Conservation (phyloP, 352 stramenopile species). For the Pythium guiyangense region DNA sequence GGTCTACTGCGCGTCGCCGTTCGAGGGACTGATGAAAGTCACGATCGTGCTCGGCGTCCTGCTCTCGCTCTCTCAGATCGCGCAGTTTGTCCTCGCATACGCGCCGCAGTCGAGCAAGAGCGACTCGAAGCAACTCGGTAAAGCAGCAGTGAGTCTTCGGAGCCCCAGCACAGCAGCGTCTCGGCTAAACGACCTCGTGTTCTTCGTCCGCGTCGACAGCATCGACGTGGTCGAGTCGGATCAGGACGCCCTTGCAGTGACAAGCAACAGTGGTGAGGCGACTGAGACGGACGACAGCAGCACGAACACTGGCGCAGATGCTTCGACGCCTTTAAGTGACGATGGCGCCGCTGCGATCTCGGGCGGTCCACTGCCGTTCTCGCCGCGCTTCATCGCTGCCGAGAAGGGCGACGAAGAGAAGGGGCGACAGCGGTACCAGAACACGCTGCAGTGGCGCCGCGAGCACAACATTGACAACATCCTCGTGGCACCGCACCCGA, state of each 20-base stretch:
- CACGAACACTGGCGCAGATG: too few relatives aligned
- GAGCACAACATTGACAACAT: slow-evolving; percentile 88
- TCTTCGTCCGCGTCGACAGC: slow-evolving; percentile 48
- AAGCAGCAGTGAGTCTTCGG: slow-evolving; percentile 1
- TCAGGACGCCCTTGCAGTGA: slow-evolving; percentile 29
- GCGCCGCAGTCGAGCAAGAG: slow-evolving; percentile 22
- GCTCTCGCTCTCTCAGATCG: slow-evolving; percentile 72
- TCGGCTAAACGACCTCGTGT: slow-evolving; percentile 26
- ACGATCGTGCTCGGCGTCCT: slow-evolving; percentile 79
- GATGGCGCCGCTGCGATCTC: slow-evolving; percentile 27
- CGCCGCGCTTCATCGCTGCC: slow-evolving; percentile 69
- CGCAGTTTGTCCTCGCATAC: slow-evolving; percentile 50
- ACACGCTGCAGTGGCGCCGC: slow-evolving; percentile 80
- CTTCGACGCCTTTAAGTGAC: background rate
- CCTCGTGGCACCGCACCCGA: slow-evolving; percentile 69
- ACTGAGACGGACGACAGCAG: too few relatives aligned
- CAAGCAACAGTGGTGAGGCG: slow-evolving; percentile 4
- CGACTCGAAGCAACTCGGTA: slow-evolving; percentile 5
- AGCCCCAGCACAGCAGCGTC: slow-evolving; percentile 8
- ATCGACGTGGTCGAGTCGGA: slow-evolving; percentile 66
- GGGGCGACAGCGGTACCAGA: slow-evolving; percentile 63
- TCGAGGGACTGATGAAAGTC: slow-evolving; percentile 83
- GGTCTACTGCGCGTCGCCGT: slow-evolving; percentile 64
- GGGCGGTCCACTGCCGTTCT: slow-evolving; percentile 68
- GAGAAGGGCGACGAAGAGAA: slow-evolving; percentile 86